A percentile compares a stretch with the other conserved stretches of the same genome.
Conservation (phyloP, 2,329 filamentous ascomycete genomes). For the Aureobasidium sp. region DNA sequence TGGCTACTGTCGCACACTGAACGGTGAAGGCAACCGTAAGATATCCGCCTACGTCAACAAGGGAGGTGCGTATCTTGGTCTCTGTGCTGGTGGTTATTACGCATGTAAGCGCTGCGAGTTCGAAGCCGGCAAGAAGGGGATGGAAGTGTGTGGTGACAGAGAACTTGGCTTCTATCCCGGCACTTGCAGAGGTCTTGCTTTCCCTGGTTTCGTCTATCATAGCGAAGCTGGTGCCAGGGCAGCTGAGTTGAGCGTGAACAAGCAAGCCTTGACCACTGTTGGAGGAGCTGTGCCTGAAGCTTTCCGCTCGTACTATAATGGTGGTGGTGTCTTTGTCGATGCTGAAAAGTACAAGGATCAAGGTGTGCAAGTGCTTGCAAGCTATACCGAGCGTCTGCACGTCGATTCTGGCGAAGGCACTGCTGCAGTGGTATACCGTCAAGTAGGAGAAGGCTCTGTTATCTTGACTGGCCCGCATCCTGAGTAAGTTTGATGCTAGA, state of each 20-base stretch:
- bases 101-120: slow-evolving; percentile 78
- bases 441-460: slow-evolving; percentile 70
- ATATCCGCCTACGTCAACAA: slow-evolving; percentile 80
- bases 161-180: slow-evolving; percentile 88
- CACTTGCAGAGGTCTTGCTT: slow-evolving; percentile 76
- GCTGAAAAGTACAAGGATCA: slow-evolving; percentile 53
- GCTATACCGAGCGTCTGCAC: slow-evolving; percentile 65
- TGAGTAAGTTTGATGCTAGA: slow-evolving; percentile 53
- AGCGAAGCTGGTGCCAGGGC: slow-evolving; percentile 79
- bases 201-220: slow-evolving; percentile 81
- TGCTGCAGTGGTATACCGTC: slow-evolving; percentile 77
- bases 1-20: slow-evolving; percentile 79
- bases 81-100: slow-evolving; percentile 95
- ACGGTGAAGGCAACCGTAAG: slow-evolving; percentile 77
- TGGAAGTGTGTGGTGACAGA: slow-evolving; percentile 79
- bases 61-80: slow-evolving; percentile 79
- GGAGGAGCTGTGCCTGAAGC: slow-evolving; percentile 48
- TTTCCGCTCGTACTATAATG: slow-evolving; percentile 84
- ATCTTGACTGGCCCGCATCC: slow-evolving; percentile 85
- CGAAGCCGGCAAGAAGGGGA: slow-evolving; percentile 69
- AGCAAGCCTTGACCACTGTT: slow-evolving; percentile 46
- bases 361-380: slow-evolving; percentile 75
- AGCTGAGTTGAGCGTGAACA: slow-evolving; percentile 57
- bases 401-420: slow-evolving; percentile 67
- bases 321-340: slow-evolving; percentile 87